Percentiles rank a stretch among this genome's conserved stretches.
Evolutionary conservation across 768 basidiomycete species (phyloP).

Genomic region (Butyriboletus loyo): DNA sequence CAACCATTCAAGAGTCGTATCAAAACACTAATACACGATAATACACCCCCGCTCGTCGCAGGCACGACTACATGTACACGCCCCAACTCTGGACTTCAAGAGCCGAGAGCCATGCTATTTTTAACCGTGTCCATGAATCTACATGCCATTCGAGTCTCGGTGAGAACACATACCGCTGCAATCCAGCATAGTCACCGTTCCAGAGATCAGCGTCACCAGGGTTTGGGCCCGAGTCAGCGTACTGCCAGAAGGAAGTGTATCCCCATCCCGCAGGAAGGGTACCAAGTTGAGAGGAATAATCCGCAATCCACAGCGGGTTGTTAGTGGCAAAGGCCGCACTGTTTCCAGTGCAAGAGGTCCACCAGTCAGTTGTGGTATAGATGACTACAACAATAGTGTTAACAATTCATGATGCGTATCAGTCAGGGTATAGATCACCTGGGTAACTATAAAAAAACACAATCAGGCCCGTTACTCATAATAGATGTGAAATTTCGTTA

Average conservation of each 20-base stretch:
- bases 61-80: background rate
- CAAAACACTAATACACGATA: background rate
- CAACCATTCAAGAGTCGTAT: background rate
- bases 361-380: conserved; percentile 67
- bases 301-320: conserved; percentile 63
- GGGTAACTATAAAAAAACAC: conserved; percentile 35
- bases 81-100: background rate
- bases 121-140: background rate
- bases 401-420: background rate
- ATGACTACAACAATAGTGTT: conserved; percentile 38
- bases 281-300: conserved; percentile 47
- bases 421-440: conserved; percentile 25
- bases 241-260: conserved; percentile 60
- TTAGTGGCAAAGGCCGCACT: conserved; percentile 45
- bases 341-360: conserved; percentile 64
- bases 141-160: background rate
- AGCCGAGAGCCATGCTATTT: conserved; percentile 23
- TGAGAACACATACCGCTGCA: conserved; percentile 33
- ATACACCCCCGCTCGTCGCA: background rate
- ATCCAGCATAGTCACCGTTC: conserved; percentile 48
- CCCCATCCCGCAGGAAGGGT: conserved; percentile 58
- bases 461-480: background rate
- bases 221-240: conserved; percentile 50
- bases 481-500: conserved; percentile 21
- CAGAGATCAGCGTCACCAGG: conserved; percentile 59